Percentiles rank a stretch among this genome's conserved stretches.
These are phyloP conservation scores for Trematosphaeria pertusa DNA, from an alignment of 2,329 filamentous ascomycete species.

Conservation along the genomic window DNA sequence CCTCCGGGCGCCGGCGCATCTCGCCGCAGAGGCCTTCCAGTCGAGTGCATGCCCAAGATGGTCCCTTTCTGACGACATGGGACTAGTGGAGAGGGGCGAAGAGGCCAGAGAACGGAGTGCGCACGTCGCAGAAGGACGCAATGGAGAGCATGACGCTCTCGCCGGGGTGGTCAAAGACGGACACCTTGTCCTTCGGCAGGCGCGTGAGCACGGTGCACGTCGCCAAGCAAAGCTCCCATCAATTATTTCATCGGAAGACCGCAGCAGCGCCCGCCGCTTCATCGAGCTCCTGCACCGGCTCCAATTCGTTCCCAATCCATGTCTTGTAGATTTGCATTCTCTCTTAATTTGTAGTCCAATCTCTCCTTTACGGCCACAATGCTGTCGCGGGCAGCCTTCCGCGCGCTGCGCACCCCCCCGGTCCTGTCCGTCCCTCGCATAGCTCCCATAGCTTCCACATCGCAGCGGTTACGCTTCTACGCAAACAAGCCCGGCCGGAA, in stretches of 20 bases:
- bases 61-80: conserved; percentile 43
- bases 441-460: conserved; percentile 34
- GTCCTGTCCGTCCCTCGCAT: conserved; percentile 32
- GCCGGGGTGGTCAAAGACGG: not conserved
- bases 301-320: conserved; percentile 18
- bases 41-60: conserved; percentile 47
- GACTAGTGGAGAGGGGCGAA: conserved; percentile 16
- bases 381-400: conserved; percentile 44
- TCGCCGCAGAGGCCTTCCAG: conserved; percentile 37
- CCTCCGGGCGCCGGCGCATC: conserved; percentile 30
- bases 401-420: conserved; percentile 42
- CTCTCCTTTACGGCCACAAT: conserved; percentile 24
- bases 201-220: not conserved
- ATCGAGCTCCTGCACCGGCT: conserved; percentile 1
- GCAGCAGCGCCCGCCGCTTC: conserved; percentile 8
- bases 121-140: conserved; percentile 6
- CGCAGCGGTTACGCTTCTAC: conserved; percentile 36
- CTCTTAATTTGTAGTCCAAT: conserved; percentile 27
- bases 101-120: conserved; percentile 5
- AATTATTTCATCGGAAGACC: conserved; percentile 30
- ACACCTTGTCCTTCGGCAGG: conserved; percentile 5
- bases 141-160: conserved; percentile 6
- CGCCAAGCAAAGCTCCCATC: conserved; percentile 11
- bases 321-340: conserved; percentile 13
- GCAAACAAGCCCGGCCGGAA: conserved; percentile 37